Conservation (phyloP, 306 rosid species). For the Arachis stenosperma region DNA sequence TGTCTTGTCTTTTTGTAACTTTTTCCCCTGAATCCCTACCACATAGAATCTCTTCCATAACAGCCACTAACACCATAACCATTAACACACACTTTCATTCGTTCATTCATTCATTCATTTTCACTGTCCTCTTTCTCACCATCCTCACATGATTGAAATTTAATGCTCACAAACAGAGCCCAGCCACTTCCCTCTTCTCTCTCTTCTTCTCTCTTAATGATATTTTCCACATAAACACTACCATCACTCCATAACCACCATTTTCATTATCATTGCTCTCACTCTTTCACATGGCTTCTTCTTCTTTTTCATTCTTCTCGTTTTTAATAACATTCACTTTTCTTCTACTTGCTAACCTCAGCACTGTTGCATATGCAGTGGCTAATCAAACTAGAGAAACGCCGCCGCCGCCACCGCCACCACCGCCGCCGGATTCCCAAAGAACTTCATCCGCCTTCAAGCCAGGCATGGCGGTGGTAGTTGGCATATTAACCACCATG, state of each 20-base stretch:
- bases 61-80: neutral
- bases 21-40: slow-evolving; percentile 41
- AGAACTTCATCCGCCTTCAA: slow-evolving; percentile 41
- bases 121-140: neutral
- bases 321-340: neutral
- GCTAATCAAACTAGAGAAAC: neutral
- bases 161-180: neutral
- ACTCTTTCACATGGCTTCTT: slow-evolving; percentile 43
- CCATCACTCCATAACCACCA: neutral
- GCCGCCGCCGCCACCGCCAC: slow-evolving; percentile 24
- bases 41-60: slow-evolving; percentile 50
- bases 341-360: neutral
- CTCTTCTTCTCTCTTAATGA: slow-evolving; percentile 17
- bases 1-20: slow-evolving; percentile 39
- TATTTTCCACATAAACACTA: slow-evolving; percentile 26
- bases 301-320: neutral
- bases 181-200: slow-evolving; percentile 12
- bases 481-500: slow-evolving; percentile 55
- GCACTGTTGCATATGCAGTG: neutral
- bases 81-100: too few species aligned
- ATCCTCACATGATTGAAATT: slow-evolving; percentile 39
- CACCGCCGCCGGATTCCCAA: neutral
- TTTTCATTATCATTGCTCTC: slow-evolving; percentile 11
- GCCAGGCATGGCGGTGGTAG: slow-evolving; percentile 61
- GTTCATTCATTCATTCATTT: neutral